These are phyloP conservation scores for Tilletia setariae DNA, from an alignment of 1,284 basidiomycete species.

Conservation along the genomic window DNA sequence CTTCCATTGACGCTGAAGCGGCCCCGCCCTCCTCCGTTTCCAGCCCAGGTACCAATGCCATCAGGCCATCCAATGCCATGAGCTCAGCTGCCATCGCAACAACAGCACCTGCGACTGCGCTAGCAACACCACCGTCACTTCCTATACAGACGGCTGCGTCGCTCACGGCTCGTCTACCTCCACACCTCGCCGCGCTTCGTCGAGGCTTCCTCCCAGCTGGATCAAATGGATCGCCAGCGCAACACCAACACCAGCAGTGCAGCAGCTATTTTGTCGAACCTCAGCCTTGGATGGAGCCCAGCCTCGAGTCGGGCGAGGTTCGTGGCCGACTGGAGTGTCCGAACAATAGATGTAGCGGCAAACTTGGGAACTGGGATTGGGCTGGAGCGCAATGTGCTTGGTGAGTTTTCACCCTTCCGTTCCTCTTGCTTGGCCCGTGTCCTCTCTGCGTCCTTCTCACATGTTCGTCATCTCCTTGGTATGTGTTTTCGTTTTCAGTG, in stretches of 20 bases:
- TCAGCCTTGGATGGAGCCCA: slow-evolving; percentile 92
- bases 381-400: slow-evolving; percentile 89
- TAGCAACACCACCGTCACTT: background rate
- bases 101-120: background rate
- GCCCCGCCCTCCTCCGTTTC: too few species aligned
- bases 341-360: slow-evolving; percentile 79
- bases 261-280: slow-evolving; percentile 96
- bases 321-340: slow-evolving; percentile 87
- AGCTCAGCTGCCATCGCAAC: slow-evolving; percentile 13
- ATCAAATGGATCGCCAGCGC: background rate
- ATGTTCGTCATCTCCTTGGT: background rate
- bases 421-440: slow-evolving; percentile 12
- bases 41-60: too few species aligned
- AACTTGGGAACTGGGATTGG: slow-evolving; percentile 96
- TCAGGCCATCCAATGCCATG: background rate
- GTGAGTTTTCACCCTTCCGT: too few species aligned
- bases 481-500: slow-evolving; percentile 22
- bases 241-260: slow-evolving; percentile 62
- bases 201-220: slow-evolving; percentile 16
- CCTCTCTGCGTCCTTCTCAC: background rate
- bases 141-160: slow-evolving; percentile 36
- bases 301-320: slow-evolving; percentile 70
- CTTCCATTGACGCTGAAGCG: too few species aligned
- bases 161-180: slow-evolving; percentile 36
- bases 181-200: slow-evolving; percentile 43